phyloP scores from a whole-genome alignment of 2,329 filamentous ascomycete species.

The Orbilia ellipsospora region DNA sequence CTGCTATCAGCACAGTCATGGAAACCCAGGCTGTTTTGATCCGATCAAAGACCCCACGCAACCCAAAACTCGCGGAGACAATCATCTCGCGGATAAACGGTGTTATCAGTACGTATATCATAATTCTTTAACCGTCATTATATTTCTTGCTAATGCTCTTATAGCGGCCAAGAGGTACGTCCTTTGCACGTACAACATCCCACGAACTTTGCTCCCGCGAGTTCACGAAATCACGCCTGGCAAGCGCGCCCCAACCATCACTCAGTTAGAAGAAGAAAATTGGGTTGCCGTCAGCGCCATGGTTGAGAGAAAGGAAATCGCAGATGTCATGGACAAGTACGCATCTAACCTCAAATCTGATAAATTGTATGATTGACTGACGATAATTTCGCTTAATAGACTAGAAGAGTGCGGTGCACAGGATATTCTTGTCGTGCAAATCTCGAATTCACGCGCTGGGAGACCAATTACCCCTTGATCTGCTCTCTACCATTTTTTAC shows the following conservation, averaged over 20 bases:
- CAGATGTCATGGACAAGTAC: slow-evolving; percentile 82
- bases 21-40: slow-evolving; percentile 89
- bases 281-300: slow-evolving; percentile 97
- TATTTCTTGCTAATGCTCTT: slow-evolving; percentile 40
- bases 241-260: slow-evolving; percentile 91
- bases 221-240: slow-evolving; percentile 87
- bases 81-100: slow-evolving; percentile 88
- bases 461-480: neutral
- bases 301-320: slow-evolving; percentile 89
- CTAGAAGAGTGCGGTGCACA: slow-evolving; percentile 73
- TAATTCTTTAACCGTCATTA: neutral
- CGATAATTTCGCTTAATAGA: slow-evolving; percentile 27
- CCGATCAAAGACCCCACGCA: slow-evolving; percentile 84
- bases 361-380: neutral
- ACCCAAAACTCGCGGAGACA: slow-evolving; percentile 81
- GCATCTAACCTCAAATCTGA: neutral
- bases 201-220: slow-evolving; percentile 73
- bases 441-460: slow-evolving; percentile 77
- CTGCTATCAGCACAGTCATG: slow-evolving; percentile 92
- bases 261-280: slow-evolving; percentile 83
- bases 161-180: slow-evolving; percentile 87
- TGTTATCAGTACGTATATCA: slow-evolving; percentile 76
- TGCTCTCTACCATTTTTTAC: neutral
- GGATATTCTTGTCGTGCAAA: slow-evolving; percentile 85
- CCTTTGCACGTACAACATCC: slow-evolving; percentile 95